Conservation (phyloP, 2,329 filamentous ascomycete species). For the Arthrobotrys iridis region DNA sequence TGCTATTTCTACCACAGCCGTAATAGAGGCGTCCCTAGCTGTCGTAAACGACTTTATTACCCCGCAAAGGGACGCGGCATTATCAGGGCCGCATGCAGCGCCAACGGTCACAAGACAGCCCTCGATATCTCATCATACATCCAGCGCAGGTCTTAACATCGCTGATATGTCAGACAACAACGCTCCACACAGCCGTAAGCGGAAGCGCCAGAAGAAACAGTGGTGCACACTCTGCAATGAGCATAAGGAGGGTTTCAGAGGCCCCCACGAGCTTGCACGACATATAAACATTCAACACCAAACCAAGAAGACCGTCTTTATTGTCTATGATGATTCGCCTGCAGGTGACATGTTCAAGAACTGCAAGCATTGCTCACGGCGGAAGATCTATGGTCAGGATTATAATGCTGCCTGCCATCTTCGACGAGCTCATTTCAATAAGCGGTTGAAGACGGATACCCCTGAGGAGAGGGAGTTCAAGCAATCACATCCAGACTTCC, state of each 20-base stretch:
- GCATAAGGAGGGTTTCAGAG: conserved; percentile 81
- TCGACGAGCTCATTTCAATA: conserved; percentile 86
- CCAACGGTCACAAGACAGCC: not conserved
- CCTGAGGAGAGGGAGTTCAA: conserved; percentile 55
- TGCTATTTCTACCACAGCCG: conserved; percentile 49
- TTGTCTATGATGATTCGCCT: conserved; percentile 70
- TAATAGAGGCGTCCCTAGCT: conserved; percentile 37
- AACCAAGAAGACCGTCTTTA: conserved; percentile 69
- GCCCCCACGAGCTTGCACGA: conserved; percentile 81
- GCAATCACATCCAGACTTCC: conserved; percentile 58
- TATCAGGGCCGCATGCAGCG: not conserved
- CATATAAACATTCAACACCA: conserved; percentile 76
- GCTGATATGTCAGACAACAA: conserved; percentile 21
- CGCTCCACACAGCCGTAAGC: conserved; percentile 24
- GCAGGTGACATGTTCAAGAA: conserved; percentile 74
- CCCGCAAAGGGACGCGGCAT: conserved; percentile 15
- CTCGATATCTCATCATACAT: not conserved
- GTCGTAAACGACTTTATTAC: conserved; percentile 23
- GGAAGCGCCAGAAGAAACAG: conserved; percentile 54
- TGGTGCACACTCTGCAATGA: conserved; percentile 76
- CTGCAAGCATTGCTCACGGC: conserved; percentile 81
- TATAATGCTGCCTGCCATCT: conserved; percentile 96
- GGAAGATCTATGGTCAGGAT: conserved; percentile 87
- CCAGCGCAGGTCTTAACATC: conserved; percentile 7
- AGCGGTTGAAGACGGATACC: conserved; percentile 54